Percentiles rank a stretch among this genome's conserved stretches.
Evolutionary conservation across 768 basidiomycete genomes (phyloP).

Genomic region (Amanita brunnescens): DNA sequence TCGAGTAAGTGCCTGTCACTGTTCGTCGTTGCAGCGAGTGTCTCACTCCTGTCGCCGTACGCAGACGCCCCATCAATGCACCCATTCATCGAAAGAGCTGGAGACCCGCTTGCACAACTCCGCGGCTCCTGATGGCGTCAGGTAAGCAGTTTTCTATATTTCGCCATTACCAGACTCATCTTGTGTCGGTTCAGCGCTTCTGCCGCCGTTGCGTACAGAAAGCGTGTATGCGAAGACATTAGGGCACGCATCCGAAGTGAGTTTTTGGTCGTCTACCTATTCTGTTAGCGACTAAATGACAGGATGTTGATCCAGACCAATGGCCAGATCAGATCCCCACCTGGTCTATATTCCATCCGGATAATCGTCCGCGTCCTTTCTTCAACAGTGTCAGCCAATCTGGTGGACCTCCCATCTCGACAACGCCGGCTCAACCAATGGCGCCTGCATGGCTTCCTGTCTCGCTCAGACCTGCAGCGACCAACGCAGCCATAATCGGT

Average conservation of each 20-base stretch:
- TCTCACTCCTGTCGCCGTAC: not conserved
- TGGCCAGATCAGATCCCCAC: not conserved
- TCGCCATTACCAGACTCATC: not conserved
- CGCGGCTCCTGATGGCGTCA: not conserved
- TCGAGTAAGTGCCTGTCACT: not conserved
- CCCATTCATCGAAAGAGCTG: not conserved
- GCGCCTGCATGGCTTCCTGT: too few relatives aligned
- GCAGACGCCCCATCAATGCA: not conserved
- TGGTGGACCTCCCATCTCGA: too few relatives aligned
- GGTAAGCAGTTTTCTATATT: not conserved
- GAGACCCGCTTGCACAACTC: not conserved
- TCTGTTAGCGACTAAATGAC: not conserved
- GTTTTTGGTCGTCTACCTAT: not conserved
- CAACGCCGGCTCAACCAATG: too few relatives aligned
- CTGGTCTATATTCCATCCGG: not conserved
- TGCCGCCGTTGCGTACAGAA: not conserved
- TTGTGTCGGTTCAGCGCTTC: not conserved
- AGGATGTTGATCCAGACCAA: not conserved
- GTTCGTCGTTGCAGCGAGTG: not conserved
- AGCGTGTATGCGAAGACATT: not conserved
- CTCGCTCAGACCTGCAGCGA: too few relatives aligned
- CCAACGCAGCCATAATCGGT: too few relatives aligned
- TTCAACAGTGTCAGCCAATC: not conserved
- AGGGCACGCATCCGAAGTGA: too few relatives aligned
- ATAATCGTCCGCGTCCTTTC: not conserved